Evolutionary conservation across 441 rosid genomes (phyloP).

Genomic region (Pelargonium cotyledonis): DNA sequence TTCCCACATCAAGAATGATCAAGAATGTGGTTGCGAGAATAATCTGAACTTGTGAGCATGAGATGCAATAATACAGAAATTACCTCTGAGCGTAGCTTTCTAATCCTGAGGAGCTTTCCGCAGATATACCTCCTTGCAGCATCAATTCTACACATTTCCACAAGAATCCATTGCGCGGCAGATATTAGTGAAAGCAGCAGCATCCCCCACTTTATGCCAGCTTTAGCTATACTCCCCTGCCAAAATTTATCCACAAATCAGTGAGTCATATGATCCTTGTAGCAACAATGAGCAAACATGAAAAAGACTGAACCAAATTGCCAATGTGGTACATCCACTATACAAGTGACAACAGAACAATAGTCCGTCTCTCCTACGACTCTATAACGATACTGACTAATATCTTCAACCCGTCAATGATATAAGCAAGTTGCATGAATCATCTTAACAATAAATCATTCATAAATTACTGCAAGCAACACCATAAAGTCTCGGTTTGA

Average conservation of each 20-base stretch:
- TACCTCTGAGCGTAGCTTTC: conserved; percentile 31
- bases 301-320: conserved; percentile 14
- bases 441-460: background rate
- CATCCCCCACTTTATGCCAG: conserved; percentile 21
- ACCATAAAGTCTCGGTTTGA: background rate
- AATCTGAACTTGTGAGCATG: conserved; percentile 35
- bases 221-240: conserved; percentile 18
- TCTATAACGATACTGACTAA: background rate
- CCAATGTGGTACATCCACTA: conserved; percentile 9
- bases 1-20: conserved; percentile 21
- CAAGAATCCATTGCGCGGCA: conserved; percentile 27
- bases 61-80: conserved; percentile 41
- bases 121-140: conserved; percentile 37
- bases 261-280: conserved; percentile 24
- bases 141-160: conserved; percentile 40
- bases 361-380: background rate
- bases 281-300: conserved; percentile 17
- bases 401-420: background rate
- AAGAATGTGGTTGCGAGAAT: conserved; percentile 35
- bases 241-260: conserved; percentile 29
- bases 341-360: conserved; percentile 12
- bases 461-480: background rate
- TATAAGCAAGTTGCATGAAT: background rate
- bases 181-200: conserved; percentile 23
- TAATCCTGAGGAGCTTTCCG: conserved; percentile 22